Evolutionary conservation across 371 early-diverging fungal genomes (phyloP).

Genomic region (Gilbertella persicaria): DNA sequence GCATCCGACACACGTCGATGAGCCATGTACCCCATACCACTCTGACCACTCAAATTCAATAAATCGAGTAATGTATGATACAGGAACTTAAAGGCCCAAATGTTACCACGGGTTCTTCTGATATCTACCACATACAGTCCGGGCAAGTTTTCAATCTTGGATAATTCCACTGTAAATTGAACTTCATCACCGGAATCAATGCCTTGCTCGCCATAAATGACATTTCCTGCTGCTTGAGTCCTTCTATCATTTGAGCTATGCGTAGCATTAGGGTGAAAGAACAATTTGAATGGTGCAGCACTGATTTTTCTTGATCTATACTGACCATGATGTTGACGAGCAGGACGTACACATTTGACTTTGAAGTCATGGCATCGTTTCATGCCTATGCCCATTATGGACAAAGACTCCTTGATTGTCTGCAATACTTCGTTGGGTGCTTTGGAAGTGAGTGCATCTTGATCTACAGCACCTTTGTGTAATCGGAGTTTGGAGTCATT

Average conservation of each 20-base stretch:
- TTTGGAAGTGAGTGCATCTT: constrained; percentile 70
- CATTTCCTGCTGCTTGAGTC: not conserved
- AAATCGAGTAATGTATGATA: constrained; percentile 72
- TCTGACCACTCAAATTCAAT: constrained; percentile 58
- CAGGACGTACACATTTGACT: constrained; percentile 66
- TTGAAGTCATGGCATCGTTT: constrained; percentile 53
- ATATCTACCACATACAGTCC: constrained; percentile 89
- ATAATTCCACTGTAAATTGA: constrained; percentile 84
- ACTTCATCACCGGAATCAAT: constrained; percentile 84
- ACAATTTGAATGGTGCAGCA: constrained; percentile 13
- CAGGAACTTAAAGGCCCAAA: constrained; percentile 90
- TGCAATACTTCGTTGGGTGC: constrained; percentile 72
- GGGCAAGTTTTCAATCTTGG: constrained; percentile 84
- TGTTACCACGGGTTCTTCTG: constrained; percentile 84
- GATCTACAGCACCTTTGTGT: constrained; percentile 79
- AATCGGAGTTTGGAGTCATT: constrained; percentile 62
- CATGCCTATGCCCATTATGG: constrained; percentile 42
- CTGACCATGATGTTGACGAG: not conserved
- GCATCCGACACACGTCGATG: constrained; percentile 9
- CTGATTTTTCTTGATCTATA: constrained; percentile 13
- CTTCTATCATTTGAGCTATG: too few relatives aligned
- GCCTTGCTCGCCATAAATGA: constrained; percentile 87
- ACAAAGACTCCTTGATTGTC: constrained; percentile 54
- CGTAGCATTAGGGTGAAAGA: constrained; percentile 4
- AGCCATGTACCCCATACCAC: constrained; percentile 35